phyloP scores from a whole-genome alignment of 768 basidiomycete species.

The Suillus variegatus region DNA sequence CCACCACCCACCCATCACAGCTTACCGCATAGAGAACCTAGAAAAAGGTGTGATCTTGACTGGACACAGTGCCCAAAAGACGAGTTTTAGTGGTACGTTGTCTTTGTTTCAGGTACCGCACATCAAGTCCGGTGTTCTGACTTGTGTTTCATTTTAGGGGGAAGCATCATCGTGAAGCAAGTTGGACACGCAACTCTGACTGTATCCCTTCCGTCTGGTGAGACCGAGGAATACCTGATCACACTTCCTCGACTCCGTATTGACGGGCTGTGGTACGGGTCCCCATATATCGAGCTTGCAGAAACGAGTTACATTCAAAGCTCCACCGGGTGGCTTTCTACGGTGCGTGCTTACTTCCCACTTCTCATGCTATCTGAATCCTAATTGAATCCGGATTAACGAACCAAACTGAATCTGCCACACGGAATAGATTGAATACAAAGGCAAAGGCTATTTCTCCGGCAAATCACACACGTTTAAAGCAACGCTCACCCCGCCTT shows the following conservation, averaged over 20 bases:
- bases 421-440: slow-evolving; percentile 78
- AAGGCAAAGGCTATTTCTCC: slow-evolving; percentile 93
- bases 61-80: slow-evolving; percentile 96
- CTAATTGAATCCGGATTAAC: no score
- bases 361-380: not conserved
- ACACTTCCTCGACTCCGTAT: slow-evolving; percentile 92
- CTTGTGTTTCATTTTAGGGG: slow-evolving; percentile 39
- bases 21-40: slow-evolving; percentile 84
- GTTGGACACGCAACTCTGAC: slow-evolving; percentile 90
- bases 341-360: slow-evolving; percentile 34
- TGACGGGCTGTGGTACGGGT: slow-evolving; percentile 90
- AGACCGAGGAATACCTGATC: slow-evolving; percentile 77
- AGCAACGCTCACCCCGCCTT: slow-evolving; percentile 64
- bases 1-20: slow-evolving; percentile 90
- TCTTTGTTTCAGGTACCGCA: not conserved
- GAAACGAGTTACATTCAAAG: slow-evolving; percentile 80
- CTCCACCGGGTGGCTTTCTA: slow-evolving; percentile 59
- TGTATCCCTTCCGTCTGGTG: slow-evolving; percentile 57
- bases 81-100: slow-evolving; percentile 75
- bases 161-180: slow-evolving; percentile 87
- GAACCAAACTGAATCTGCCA: slow-evolving; percentile 37
- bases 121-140: not conserved
- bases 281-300: slow-evolving; percentile 89
- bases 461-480: slow-evolving; percentile 95
- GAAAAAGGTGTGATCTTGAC: slow-evolving; percentile 72